Base-by-base conservation (phyloP, 805 yeast species). In the Ogataea ganodermae region DNA sequence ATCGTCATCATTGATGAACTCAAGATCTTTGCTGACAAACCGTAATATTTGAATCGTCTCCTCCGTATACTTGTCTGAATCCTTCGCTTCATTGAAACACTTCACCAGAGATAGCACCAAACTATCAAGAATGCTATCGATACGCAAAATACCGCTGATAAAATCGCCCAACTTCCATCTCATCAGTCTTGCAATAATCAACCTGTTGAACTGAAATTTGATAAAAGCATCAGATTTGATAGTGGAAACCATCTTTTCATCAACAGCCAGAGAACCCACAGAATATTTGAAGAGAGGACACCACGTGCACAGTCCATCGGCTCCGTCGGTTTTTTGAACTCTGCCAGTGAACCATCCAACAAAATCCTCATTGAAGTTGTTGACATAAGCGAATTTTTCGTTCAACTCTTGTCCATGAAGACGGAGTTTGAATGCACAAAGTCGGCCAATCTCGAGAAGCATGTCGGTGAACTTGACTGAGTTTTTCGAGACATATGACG, bases 121-220 rank as follows among this genome's bases (percentile, higher is more conserved):
- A 20, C 47, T 48, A 44, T 60, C 62, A 14, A 53, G 16, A 4
- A 48, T 18, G 7, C 50, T 33, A 18, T 46, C 49, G 2, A 53
- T 40, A 2, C 54, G 58, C 17, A 57, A 36, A 1, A 43, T 9
- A 3, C 36, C 33, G 44, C 56, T 46, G 14, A 45, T 12, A 3
- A 42, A 12, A 12, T 42, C 44, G 14, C 62, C 61, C 3, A 52
- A 41, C 36, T 53, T 56, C n/a, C 46, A 23, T 27, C 49, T 46
- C 18, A 56, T 27, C 18, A 63, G 41, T 26, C 56, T 56, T 2
- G 55, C 33, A 6, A 62, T 28, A 6, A 63, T 44, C 10, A 63
- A 27, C 22, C 56, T 49, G 37, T 57, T 50, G 44, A 63, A 66
- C 14, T 56, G 62, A 24, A 55, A 56, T 36, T 57, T 59, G 14